A percentile compares a stretch with the other conserved stretches of the same genome.
Evolutionary conservation across 2,329 filamentous ascomycete species (phyloP).

Genomic region (Colletotrichum tanaceti): DNA sequence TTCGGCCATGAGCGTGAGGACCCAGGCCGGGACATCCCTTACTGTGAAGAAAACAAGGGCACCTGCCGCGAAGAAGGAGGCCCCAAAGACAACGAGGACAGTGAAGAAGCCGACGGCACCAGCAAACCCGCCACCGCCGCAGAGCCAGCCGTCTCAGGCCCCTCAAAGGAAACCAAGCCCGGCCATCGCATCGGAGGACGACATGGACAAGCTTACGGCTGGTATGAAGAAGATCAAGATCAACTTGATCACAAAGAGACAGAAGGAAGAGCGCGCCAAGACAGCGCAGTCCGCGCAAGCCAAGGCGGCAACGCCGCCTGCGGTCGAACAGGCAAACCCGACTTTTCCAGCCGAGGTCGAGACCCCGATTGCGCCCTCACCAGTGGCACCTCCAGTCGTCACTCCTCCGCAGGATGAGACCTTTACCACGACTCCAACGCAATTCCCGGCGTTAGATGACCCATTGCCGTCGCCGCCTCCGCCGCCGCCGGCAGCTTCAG

Average conservation of each 20-base stretch:
- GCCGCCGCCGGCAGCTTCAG: background rate
- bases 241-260: conserved; percentile 68
- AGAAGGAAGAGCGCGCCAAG: conserved; percentile 64
- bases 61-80: conserved; percentile 58
- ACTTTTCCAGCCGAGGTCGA: conserved; percentile 14
- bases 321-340: conserved; percentile 33
- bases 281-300: conserved; percentile 40
- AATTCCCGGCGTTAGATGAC: background rate
- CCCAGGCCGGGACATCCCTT: conserved; percentile 53
- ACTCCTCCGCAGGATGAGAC: conserved; percentile 30
- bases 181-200: conserved; percentile 47
- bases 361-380: conserved; percentile 14
- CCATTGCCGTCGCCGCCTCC: background rate
- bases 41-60: conserved; percentile 71
- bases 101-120: conserved; percentile 51
- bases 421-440: conserved; percentile 16
- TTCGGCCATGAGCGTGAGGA: conserved; percentile 54
- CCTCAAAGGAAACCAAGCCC: conserved; percentile 16
- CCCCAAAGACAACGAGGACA: conserved; percentile 48
- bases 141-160: conserved; percentile 14
- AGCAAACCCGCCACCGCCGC: conserved; percentile 27
- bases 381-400: conserved; percentile 16
- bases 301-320: conserved; percentile 43
- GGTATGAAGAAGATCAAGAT: conserved; percentile 74
- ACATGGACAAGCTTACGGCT: conserved; percentile 66